These are phyloP conservation scores for Neurospora sp. DNA, from an alignment of 495 filamentous ascomycete genomes.

Conservation along the genomic window DNA sequence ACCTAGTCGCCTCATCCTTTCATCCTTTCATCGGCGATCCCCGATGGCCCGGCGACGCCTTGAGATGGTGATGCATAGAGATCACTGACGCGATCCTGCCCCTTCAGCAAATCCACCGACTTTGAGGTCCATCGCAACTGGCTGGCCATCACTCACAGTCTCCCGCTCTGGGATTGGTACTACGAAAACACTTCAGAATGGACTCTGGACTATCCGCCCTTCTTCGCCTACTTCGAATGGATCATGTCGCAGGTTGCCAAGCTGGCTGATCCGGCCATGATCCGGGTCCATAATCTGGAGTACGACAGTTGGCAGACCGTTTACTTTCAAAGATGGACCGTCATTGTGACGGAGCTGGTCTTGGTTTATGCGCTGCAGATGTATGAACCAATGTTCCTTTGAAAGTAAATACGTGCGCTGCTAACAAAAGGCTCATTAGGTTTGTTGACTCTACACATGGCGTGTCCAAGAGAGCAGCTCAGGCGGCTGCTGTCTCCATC, in stretches of 20 bases:
- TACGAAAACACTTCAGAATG: conserved; percentile 96
- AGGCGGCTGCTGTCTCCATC: conserved; percentile 81
- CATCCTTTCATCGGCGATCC: neutral
- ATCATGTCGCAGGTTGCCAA: conserved; percentile 70
- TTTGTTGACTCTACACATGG: conserved; percentile 59
- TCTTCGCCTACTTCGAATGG: conserved; percentile 97
- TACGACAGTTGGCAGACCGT: conserved; percentile 88
- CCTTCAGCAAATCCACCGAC: conserved; percentile 86
- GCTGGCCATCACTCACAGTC: conserved; percentile 85
- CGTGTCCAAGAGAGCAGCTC: conserved; percentile 61
- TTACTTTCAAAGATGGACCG: conserved; percentile 82
- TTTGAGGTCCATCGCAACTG: conserved; percentile 98
- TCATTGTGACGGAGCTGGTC: conserved; percentile 78
- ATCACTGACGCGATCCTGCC: neutral
- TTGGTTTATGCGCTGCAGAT: conserved; percentile 74
- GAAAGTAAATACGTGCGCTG: neutral
- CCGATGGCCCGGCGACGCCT: neutral
- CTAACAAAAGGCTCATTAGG: conserved; percentile 31
- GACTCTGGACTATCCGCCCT: conserved; percentile 97
- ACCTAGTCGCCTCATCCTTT: neutral
- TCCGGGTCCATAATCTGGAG: conserved; percentile 66
- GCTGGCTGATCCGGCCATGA: conserved; percentile 69
- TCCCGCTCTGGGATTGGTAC: conserved; percentile 87
- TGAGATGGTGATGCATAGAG: neutral
- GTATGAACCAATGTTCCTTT: conserved; percentile 30